Percentiles rank a stretch among this genome's conserved stretches.
phyloP scores from a whole-genome alignment of 2,329 filamentous ascomycete genomes.

The Microcera coccophila region DNA sequence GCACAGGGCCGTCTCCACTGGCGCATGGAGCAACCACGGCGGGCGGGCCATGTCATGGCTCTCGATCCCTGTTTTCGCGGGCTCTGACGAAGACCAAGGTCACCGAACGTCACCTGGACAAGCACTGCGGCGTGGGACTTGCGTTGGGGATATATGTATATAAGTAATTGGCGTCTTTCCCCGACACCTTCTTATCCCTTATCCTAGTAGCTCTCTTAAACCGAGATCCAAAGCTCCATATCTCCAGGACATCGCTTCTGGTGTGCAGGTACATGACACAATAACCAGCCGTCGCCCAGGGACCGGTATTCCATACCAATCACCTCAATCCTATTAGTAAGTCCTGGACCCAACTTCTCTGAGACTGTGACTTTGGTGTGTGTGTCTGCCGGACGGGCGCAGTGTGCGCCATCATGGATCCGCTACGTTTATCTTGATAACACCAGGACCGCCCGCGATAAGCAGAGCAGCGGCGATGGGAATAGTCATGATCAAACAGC shows the following conservation, averaged over 20 bases:
- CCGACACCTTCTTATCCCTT: too few species aligned
- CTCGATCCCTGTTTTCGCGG: constrained; percentile 27
- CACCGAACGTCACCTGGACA: constrained; percentile 25
- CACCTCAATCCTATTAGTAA: constrained; percentile 24
- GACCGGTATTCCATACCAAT: constrained; percentile 18
- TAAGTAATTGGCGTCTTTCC: constrained; percentile 12
- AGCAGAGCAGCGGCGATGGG: constrained; percentile 5
- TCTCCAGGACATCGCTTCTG: background rate
- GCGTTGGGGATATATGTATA: constrained; percentile 1
- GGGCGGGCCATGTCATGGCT: too few species aligned
- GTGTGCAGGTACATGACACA: constrained; percentile 6
- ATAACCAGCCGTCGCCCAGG: constrained; percentile 7
- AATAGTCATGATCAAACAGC: background rate
- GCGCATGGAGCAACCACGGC: too few species aligned
- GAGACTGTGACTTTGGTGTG: constrained; percentile 13
- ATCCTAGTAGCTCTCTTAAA: too few species aligned
- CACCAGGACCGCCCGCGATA: constrained; percentile 18
- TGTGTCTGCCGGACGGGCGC: constrained; percentile 26
- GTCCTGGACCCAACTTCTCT: constrained; percentile 9
- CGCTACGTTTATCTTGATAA: constrained; percentile 11
- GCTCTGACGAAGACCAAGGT: constrained; percentile 24
- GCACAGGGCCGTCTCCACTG: too few species aligned
- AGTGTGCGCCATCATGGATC: constrained; percentile 18
- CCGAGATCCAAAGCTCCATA: too few species aligned
- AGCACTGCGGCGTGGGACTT: background rate